Evolutionary conservation across 2,329 filamentous ascomycete genomes (phyloP).

Genomic region (Calonectria honghensis): DNA sequence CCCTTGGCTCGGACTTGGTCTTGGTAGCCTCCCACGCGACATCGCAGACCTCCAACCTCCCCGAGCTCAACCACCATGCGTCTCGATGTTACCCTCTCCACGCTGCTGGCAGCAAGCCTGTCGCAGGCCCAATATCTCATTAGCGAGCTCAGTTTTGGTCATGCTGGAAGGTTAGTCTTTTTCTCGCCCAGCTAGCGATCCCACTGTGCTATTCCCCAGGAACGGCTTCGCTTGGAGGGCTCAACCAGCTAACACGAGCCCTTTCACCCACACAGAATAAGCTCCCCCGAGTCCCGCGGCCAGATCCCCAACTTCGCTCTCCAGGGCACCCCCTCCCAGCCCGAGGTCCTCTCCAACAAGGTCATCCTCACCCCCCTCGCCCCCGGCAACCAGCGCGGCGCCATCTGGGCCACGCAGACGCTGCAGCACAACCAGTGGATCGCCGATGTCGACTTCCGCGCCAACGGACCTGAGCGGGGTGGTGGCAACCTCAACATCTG

Average conservation of each 20-base stretch:
- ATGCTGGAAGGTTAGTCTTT: constrained; percentile 75
- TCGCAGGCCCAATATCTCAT: constrained; percentile 80
- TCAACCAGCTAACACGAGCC: constrained; percentile 41
- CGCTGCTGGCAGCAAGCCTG: constrained; percentile 67
- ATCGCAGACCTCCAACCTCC: constrained; percentile 45
- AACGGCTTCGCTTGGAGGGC: constrained; percentile 8
- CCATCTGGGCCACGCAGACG: constrained; percentile 83
- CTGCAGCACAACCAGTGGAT: constrained; percentile 83
- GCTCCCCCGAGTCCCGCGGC: constrained; percentile 71
- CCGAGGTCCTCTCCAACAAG: constrained; percentile 88
- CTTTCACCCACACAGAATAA: constrained; percentile 71
- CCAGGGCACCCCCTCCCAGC: constrained; percentile 71
- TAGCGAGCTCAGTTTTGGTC: constrained; percentile 86
- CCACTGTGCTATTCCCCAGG: neutral
- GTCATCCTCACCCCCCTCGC: constrained; percentile 92
- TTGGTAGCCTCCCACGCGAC: constrained; percentile 23
- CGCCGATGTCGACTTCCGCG: constrained; percentile 90
- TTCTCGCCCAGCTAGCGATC: constrained; percentile 17
- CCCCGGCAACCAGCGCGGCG: constrained; percentile 89
- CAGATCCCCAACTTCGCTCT: constrained; percentile 74
- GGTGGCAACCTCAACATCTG: constrained; percentile 95
- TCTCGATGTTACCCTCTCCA: constrained; percentile 62
- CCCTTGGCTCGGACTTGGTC: constrained; percentile 32
- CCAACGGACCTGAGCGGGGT: constrained; percentile 87
- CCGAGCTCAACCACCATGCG: constrained; percentile 64